These are phyloP conservation scores for Lathyrus oleraceus DNA, from an alignment of 306 rosid genomes.

Conservation along the genomic window DNA sequence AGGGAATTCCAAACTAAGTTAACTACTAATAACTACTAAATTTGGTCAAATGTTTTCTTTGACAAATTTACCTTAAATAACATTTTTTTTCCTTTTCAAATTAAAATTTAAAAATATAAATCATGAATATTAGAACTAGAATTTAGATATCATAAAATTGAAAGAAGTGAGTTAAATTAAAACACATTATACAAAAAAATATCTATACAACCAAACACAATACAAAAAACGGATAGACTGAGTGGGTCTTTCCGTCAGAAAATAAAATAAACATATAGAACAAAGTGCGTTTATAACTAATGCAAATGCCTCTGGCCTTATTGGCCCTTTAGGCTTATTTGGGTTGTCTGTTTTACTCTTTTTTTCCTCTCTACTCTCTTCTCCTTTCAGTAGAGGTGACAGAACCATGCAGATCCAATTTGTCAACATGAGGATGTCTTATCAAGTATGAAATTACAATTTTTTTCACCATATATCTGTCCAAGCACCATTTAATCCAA, in stretches of 20 bases:
- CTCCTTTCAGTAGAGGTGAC: constrained; percentile 11
- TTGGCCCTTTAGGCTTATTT: constrained; percentile 5
- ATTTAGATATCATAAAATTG: background rate
- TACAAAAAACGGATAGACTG: background rate
- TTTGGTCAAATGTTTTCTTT: background rate
- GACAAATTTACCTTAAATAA: background rate
- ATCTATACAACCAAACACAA: background rate
- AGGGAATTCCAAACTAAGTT: background rate
- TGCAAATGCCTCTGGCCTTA: constrained; percentile 17
- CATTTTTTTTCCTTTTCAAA: background rate
- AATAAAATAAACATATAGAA: background rate
- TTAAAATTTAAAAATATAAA: background rate
- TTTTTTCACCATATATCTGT: constrained; percentile 20
- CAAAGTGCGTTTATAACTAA: background rate
- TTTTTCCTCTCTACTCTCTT: constrained; percentile 3
- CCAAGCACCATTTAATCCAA: constrained; percentile 12
- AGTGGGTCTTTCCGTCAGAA: background rate
- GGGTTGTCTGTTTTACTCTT: background rate
- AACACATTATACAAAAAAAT: background rate
- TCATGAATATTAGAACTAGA: background rate
- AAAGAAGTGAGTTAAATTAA: background rate
- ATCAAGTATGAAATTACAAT: constrained; percentile 16
- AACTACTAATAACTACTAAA: background rate
- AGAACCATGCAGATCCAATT: background rate
- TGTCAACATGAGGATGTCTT: constrained; percentile 17